Evolutionary conservation across 106 monocot species (phyloP).

Genomic region (Dioscorea dumetorum): DNA sequence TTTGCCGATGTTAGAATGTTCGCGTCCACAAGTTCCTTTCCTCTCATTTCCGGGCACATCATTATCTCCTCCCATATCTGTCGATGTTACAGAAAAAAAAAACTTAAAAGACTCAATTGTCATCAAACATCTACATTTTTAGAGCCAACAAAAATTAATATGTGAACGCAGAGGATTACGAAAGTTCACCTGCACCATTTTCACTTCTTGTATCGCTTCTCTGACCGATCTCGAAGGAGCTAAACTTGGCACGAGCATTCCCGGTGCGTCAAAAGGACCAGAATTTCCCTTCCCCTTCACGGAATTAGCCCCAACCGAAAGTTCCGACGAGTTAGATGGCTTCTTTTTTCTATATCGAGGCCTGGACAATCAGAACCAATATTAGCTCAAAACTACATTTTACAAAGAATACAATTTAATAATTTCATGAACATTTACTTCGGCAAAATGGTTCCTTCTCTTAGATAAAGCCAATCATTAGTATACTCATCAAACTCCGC

Average conservation of each 20-base stretch:
- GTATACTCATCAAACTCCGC: slow-evolving; percentile 94
- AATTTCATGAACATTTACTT: slow-evolving; percentile 28
- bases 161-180: not conserved
- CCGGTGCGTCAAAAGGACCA: slow-evolving; percentile 40
- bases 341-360: slow-evolving; percentile 64
- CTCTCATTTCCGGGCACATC: slow-evolving; percentile 46
- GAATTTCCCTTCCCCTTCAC: slow-evolving; percentile 23
- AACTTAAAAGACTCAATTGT: too few relatives aligned
- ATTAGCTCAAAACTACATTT: not conserved
- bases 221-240: slow-evolving; percentile 85
- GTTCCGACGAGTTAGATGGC: slow-evolving; percentile 34
- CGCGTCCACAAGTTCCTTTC: slow-evolving; percentile 66
- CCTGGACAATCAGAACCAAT: slow-evolving; percentile 25
- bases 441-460: slow-evolving; percentile 85
- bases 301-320: slow-evolving; percentile 36
- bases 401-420: not conserved
- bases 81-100: not conserved
- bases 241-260: slow-evolving; percentile 70
- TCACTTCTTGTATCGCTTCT: slow-evolving; percentile 86
- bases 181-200: slow-evolving; percentile 80
- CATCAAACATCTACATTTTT: too few relatives aligned
- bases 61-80: slow-evolving; percentile 86
- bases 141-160: too few relatives aligned
- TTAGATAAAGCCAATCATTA: slow-evolving; percentile 93
- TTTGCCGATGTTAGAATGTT: slow-evolving; percentile 33